Evolutionary conservation across 1,139 yeast genomes (phyloP).

Genomic region (Geotrichum australiense): DNA sequence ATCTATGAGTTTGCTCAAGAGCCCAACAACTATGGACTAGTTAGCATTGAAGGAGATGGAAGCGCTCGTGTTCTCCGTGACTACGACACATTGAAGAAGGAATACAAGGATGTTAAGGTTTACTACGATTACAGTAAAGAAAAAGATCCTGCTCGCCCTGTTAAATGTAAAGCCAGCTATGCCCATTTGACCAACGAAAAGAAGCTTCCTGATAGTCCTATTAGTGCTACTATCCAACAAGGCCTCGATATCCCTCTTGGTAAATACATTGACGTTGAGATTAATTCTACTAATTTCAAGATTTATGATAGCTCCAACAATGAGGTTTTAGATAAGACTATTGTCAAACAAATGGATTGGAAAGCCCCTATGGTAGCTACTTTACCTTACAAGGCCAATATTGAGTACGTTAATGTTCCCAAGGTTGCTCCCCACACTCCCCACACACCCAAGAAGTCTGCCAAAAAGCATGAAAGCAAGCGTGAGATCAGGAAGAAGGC

Average conservation of each 20-base stretch:
- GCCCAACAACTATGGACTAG: conserved; percentile 63
- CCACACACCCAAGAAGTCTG: conserved; percentile 68
- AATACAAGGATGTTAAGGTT: conserved; percentile 36
- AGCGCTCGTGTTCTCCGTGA: conserved; percentile 45
- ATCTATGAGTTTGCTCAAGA: conserved; percentile 73
- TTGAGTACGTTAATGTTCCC: conserved; percentile 28
- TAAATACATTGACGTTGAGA: conserved; percentile 10
- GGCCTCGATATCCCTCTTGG: conserved; percentile 15
- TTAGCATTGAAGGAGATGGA: conserved; percentile 41
- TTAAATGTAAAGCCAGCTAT: conserved; percentile 14
- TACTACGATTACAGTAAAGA: conserved; percentile 16
- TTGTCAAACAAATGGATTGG: conserved; percentile 9
- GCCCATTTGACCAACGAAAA: conserved; percentile 9
- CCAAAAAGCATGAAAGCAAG: neutral
- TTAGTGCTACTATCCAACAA: conserved; percentile 7
- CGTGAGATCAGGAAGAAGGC: neutral
- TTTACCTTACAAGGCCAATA: conserved; percentile 3
- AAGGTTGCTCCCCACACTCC: conserved; percentile 70
- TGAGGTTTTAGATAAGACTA: conserved; percentile 6
- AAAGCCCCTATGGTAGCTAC: conserved; percentile 8
- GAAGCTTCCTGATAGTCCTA: conserved; percentile 16
- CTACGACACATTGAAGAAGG: conserved; percentile 48
- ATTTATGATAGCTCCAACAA: conserved; percentile 7
- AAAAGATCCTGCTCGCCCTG: conserved; percentile 11
- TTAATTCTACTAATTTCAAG: conserved; percentile 9